phyloP scores from a whole-genome alignment of 202 grass and related monocot genomes.

The Zizania palustris region DNA sequence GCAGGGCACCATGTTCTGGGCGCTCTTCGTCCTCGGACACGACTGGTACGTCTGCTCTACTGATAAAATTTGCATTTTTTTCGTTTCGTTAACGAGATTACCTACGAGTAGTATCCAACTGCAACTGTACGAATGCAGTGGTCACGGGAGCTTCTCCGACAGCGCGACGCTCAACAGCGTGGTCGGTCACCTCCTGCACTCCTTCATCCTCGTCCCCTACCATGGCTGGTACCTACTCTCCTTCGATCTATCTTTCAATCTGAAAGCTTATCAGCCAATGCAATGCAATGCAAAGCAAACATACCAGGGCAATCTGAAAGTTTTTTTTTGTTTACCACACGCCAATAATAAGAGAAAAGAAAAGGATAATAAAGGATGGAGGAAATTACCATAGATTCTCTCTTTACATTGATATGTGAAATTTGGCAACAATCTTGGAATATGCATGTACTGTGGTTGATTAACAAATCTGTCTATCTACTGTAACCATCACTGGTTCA shows the following conservation, averaged over 20 bases:
- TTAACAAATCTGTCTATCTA: not conserved
- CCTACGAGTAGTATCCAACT: too few relatives aligned
- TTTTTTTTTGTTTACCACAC: not conserved
- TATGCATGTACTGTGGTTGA: not conserved
- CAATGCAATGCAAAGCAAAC: too few relatives aligned
- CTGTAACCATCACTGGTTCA: not conserved
- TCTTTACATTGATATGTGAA: not conserved
- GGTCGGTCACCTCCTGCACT: constrained; percentile 74
- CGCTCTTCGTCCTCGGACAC: constrained; percentile 79
- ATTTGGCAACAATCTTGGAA: not conserved
- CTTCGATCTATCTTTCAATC: too few relatives aligned
- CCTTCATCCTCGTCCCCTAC: constrained; percentile 79
- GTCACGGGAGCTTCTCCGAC: constrained; percentile 94
- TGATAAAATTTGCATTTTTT: not conserved
- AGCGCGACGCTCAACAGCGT: constrained; percentile 58
- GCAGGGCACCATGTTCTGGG: constrained; percentile 88
- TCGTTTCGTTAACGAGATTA: too few relatives aligned
- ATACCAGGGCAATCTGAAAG: too few relatives aligned
- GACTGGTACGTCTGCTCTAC: constrained; percentile 43
- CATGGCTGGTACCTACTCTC: constrained; percentile 64
- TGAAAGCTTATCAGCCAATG: too few relatives aligned
- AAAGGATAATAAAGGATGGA: not conserved
- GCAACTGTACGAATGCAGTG: constrained; percentile 38
- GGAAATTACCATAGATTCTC: not conserved
- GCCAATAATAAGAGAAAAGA: not conserved